Percentiles rank a stretch among this genome's conserved stretches.
phyloP scores from a whole-genome alignment of 2,329 filamentous ascomycete genomes.

The Aspergillus pseudoterreus region DNA sequence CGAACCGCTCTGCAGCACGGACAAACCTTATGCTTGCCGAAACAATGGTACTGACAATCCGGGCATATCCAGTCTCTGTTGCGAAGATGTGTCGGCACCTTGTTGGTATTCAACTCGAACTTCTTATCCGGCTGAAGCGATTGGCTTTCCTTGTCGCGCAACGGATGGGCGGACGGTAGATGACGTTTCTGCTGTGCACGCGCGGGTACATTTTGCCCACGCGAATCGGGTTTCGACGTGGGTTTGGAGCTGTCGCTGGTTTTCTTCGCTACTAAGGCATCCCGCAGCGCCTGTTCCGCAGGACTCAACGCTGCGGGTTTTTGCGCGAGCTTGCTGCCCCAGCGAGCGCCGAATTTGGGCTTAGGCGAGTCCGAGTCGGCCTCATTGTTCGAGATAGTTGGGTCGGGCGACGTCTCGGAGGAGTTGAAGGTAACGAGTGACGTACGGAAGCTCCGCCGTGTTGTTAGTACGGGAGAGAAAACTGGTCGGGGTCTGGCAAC shows the following conservation, averaged over 20 bases:
- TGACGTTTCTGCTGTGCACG: slow-evolving; percentile 4
- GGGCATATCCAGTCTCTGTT: slow-evolving; percentile 27
- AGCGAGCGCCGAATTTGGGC: slow-evolving; percentile 28
- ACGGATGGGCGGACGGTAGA: neutral
- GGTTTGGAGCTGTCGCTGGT: neutral
- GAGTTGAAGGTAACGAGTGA: slow-evolving; percentile 25
- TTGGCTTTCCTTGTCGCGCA: slow-evolving; percentile 2
- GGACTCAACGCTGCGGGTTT: slow-evolving; percentile 26
- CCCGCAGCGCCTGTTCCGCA: slow-evolving; percentile 30
- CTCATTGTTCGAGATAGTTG: slow-evolving; percentile 19
- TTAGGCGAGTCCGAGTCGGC: slow-evolving; percentile 6
- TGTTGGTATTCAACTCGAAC: slow-evolving; percentile 4
- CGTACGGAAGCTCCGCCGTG: slow-evolving; percentile 34
- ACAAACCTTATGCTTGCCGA: slow-evolving; percentile 20
- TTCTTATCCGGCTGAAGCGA: slow-evolving; percentile 11
- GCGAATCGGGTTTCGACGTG: neutral
- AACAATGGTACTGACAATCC: slow-evolving; percentile 18
- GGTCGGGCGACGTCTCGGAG: slow-evolving; percentile 23
- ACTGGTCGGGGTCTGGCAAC: slow-evolving; percentile 25
- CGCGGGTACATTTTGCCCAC: too few species aligned
- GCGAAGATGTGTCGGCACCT: slow-evolving; percentile 2
- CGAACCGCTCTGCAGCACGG: slow-evolving; percentile 25
- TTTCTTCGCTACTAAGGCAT: slow-evolving; percentile 20
- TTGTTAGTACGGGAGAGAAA: slow-evolving; percentile 12
- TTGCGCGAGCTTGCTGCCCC: slow-evolving; percentile 13